These are phyloP conservation scores for Umbelopsis sp. DNA, from an alignment of 192 early-diverging fungal species.

Conservation along the genomic window DNA sequence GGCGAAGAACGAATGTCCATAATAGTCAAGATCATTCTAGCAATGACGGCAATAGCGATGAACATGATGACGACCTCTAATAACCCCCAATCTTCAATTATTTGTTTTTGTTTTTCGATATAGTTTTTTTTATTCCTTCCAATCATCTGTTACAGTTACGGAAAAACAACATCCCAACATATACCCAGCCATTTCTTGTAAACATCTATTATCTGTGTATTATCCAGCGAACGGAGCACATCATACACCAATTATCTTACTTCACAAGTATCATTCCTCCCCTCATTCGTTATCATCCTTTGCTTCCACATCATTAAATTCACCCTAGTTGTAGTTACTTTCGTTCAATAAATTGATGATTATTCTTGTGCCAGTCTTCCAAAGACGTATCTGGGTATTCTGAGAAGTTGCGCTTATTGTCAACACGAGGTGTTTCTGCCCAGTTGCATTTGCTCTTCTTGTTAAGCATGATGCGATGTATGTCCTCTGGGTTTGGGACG, in stretches of 20 bases:
- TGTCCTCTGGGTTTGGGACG: slow-evolving; percentile 34
- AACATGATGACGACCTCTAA: neutral
- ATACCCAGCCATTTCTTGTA: slow-evolving; percentile 2
- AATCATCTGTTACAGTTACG: neutral
- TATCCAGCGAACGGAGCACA: neutral
- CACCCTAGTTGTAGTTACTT: neutral
- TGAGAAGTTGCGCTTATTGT: slow-evolving; percentile 36
- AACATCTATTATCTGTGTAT: neutral
- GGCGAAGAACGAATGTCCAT: neutral
- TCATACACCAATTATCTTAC: neutral
- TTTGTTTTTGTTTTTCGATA: neutral
- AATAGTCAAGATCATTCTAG: neutral
- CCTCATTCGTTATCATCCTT: neutral
- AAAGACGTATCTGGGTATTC: slow-evolving; percentile 56
- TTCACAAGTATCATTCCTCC: neutral
- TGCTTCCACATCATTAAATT: neutral
- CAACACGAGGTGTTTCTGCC: slow-evolving; percentile 38
- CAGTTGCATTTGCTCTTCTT: slow-evolving; percentile 44
- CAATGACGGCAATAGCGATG: neutral
- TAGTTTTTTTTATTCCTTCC: neutral
- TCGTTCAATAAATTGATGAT: slow-evolving; percentile 35
- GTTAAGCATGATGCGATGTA: slow-evolving; percentile 48
- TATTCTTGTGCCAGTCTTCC: slow-evolving; percentile 59
- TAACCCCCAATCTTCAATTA: neutral
- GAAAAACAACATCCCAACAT: neutral